Base-by-base conservation (phyloP, 306 rosid genomes). In the Argentina anserina region DNA sequence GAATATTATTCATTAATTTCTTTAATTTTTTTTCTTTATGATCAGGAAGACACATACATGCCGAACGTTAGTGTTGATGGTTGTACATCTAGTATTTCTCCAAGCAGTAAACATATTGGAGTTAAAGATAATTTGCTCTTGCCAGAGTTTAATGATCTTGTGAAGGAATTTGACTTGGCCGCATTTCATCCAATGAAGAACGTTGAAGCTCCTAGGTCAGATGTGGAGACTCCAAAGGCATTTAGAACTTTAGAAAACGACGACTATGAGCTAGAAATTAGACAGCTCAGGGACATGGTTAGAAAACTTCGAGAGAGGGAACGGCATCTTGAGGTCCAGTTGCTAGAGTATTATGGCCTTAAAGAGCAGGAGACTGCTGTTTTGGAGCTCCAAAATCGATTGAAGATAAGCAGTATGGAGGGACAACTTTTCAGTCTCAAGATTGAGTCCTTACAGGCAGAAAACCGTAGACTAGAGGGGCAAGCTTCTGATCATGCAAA, bases 301-400 rank as follows among this genome's bases (percentile, higher is more conserved):
- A 82, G 85, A 75, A 74, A 74, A 47, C 97, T 90, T 79, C 86
- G 79, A 78, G 97, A 91, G 80, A 88, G 96, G 81, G 97, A 95
- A 83, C 71, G 78, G 67, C 76, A 52, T 68, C 96, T 91, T 5
- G 97, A 95, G 84, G 79, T 85, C 56, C 92, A 91, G 80, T 73
- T 95, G 65, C 97, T 90, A 0, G 97, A 91, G 81, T 90, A 87
- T 53, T 88, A 89, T 47, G 99, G 99, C 49, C 85, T 91, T 25
- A 88, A 78, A 81, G 97, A 95, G 84, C 93, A 95, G 83, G 96
- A 90, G 81, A 71, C 87, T 53, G 87, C 87, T 9, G 89, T 88
- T 20, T 84, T 86, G 88, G 99, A 95, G 81, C 96, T 95, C 52
- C 92, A 82, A 76, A 95, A 88, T 39, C 76, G 92, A 69, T 82